Evolutionary conservation across 176 grass and related monocot species (phyloP).

Genomic region (Raddia distichophylla): DNA sequence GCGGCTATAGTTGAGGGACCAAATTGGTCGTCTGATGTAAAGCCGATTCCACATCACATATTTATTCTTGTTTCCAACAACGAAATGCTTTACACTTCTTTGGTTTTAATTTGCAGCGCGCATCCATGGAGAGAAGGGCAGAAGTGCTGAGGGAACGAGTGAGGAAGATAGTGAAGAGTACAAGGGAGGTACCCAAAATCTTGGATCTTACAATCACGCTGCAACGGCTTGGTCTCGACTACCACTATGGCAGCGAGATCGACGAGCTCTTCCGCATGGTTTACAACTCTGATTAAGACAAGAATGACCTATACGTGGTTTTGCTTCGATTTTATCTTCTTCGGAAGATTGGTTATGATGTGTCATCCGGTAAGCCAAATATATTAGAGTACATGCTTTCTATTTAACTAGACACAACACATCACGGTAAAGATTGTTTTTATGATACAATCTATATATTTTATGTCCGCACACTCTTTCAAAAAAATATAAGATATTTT

Average conservation of each 20-base stretch:
- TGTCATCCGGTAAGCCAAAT: slow-evolving; percentile 36
- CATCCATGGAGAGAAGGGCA: slow-evolving; percentile 21
- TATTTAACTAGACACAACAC: no score
- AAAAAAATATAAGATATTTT: no score
- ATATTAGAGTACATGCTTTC: no score
- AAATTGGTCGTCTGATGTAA: no score
- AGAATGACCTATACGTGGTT: slow-evolving; percentile 17
- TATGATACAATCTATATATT: no score
- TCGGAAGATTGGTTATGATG: slow-evolving; percentile 20
- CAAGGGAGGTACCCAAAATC: slow-evolving; percentile 6
- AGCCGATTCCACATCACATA: no score
- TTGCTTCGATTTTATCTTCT: slow-evolving; percentile 42
- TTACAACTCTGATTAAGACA: slow-evolving; percentile 9
- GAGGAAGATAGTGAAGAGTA: not conserved
- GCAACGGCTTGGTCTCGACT: slow-evolving; percentile 32
- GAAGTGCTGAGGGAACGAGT: slow-evolving; percentile 31
- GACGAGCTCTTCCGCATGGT: not conserved
- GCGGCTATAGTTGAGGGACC: no score
- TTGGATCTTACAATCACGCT: slow-evolving; percentile 31
- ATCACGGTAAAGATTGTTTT: no score
- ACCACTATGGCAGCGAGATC: slow-evolving; percentile 37
- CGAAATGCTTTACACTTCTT: no score
- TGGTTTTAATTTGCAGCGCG: not conserved
- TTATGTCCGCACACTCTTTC: no score
- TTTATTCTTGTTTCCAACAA: no score